Conservation (phyloP, 2,329 filamentous ascomycete species). For the Seiridium unicorne region DNA sequence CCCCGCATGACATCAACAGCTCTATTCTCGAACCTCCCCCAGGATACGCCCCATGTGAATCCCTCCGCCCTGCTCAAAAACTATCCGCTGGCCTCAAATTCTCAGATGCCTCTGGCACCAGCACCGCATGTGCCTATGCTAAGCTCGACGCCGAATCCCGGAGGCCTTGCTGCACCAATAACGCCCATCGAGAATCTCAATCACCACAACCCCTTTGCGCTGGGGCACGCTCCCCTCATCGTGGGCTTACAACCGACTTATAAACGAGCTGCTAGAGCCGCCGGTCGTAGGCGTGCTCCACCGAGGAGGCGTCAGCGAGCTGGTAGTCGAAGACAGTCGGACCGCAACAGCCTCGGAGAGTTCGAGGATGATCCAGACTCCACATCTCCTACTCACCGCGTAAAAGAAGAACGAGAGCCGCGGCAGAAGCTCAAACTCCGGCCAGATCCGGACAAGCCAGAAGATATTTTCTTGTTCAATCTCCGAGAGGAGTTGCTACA, state of each 20-base stretch:
- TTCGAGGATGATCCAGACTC: neutral
- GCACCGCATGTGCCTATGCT: slow-evolving; percentile 20
- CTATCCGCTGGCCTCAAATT: slow-evolving; percentile 1
- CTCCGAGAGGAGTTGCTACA: slow-evolving; percentile 43
- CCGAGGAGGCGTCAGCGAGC: neutral
- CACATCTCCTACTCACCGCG: neutral
- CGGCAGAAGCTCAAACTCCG: neutral
- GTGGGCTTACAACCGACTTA: neutral
- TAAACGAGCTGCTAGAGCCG: neutral
- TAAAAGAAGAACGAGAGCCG: neutral
- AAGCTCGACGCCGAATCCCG: slow-evolving; percentile 17
- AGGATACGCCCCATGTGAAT: slow-evolving; percentile 13
- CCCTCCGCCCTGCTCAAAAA: slow-evolving; percentile 21
- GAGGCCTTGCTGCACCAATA: slow-evolving; percentile 15
- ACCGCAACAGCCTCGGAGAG: neutral
- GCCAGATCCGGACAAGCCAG: neutral
- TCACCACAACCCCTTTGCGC: slow-evolving; percentile 9
- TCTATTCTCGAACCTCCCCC: slow-evolving; percentile 11
- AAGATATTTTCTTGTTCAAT: slow-evolving; percentile 39
- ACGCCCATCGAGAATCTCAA: slow-evolving; percentile 17
- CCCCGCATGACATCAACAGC: slow-evolving; percentile 24
- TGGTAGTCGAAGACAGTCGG: slow-evolving; percentile 7
- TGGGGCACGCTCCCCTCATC: slow-evolving; percentile 2
- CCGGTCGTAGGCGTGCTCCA: neutral
- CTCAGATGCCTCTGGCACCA: slow-evolving; percentile 19